Evolutionary conservation across 2,329 filamentous ascomycete genomes (phyloP), one percentile per base, ranked within the genome.

Genomic region (Aspergillus texensis): DNA sequence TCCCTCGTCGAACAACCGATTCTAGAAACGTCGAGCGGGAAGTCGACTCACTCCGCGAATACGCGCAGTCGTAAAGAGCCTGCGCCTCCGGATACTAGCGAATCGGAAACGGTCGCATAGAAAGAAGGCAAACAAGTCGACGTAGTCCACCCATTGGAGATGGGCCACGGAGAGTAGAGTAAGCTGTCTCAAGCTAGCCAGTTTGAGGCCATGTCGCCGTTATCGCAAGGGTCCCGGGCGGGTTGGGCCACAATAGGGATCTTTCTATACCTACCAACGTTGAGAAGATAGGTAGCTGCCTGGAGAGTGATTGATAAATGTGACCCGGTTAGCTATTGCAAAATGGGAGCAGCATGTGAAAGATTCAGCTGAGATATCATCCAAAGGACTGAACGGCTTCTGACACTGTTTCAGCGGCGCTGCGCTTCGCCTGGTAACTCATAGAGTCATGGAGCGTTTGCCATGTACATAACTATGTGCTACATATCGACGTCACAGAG

Each of bases 91-190:
- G 16, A 9, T 10, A 19, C 39, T n/a, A n/a, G 6, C 16, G 1
- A 41, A 41, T 10, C 6, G 3, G 39, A 10, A 6, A 41, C 39
- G 39, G 39, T 41, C 19, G 16, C 19, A 41, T n/a, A 9, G 16
- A 3, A 9, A 9, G 39, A n/a, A 41, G 19, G 9, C 39, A n/a
- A 14, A 10, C 16, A 10, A n/a, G 39, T 10, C 1, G 3, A n/a
- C 19, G 3, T 4, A 4, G 2, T 41, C 19, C 1, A 41, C 0
- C 0, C 6, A 6, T 3, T 41, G 19, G 4, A 9, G 39, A 4
- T 41, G 0, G 16, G 10, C 8, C 39, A n/a, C 4, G 2, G 1
- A 4, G 8, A 41, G 9, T 10, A 16, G 8, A 19, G 14, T n/a
- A 16, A 36, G 1, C 2, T 19, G 14, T 10, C 39, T 19, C 39